A percentile compares a stretch with the other conserved stretches of the same genome.
Evolutionary conservation across 371 early-diverging fungal species (phyloP).

Genomic region (Sporodiniella umbellata): DNA sequence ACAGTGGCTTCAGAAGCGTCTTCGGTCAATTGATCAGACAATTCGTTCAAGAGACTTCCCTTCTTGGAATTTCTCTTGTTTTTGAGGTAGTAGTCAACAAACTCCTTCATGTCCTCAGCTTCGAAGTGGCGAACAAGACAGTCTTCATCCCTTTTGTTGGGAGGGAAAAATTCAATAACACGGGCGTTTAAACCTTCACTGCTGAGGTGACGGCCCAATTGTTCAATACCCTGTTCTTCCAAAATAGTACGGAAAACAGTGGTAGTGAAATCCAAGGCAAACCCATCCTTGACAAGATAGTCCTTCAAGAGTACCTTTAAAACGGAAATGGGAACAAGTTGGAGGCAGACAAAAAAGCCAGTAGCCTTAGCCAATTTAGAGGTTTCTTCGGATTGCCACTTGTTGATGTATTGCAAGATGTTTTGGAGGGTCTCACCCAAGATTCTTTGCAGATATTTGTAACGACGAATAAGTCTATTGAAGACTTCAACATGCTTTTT

Average conservation of each 20-base stretch:
- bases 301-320: slow-evolving; percentile 82
- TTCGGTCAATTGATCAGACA: slow-evolving; percentile 62
- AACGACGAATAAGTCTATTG: slow-evolving; percentile 84
- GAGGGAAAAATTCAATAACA: slow-evolving; percentile 89
- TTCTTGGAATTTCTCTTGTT: slow-evolving; percentile 68
- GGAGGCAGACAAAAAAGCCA: slow-evolving; percentile 70
- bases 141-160: slow-evolving; percentile 85
- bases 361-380: slow-evolving; percentile 78
- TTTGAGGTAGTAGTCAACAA: slow-evolving; percentile 78
- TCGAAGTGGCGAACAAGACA: slow-evolving; percentile 89
- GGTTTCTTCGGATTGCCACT: slow-evolving; percentile 73
- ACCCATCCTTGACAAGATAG: slow-evolving; percentile 89
- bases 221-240: slow-evolving; percentile 71
- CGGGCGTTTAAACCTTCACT: slow-evolving; percentile 70
- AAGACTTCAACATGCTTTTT: slow-evolving; percentile 78
- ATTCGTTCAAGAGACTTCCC: slow-evolving; percentile 55
- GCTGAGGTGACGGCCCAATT: slow-evolving; percentile 66
- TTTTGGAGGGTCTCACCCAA: slow-evolving; percentile 85
- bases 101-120: slow-evolving; percentile 83
- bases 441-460: slow-evolving; percentile 87
- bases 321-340: slow-evolving; percentile 64
- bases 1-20: slow-evolving; percentile 56
- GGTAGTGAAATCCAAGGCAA: slow-evolving; percentile 78
- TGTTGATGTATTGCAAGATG: slow-evolving; percentile 85
- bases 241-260: slow-evolving; percentile 80